phyloP scores from a whole-genome alignment of 768 basidiomycete genomes.

The Ramaria sp. region DNA sequence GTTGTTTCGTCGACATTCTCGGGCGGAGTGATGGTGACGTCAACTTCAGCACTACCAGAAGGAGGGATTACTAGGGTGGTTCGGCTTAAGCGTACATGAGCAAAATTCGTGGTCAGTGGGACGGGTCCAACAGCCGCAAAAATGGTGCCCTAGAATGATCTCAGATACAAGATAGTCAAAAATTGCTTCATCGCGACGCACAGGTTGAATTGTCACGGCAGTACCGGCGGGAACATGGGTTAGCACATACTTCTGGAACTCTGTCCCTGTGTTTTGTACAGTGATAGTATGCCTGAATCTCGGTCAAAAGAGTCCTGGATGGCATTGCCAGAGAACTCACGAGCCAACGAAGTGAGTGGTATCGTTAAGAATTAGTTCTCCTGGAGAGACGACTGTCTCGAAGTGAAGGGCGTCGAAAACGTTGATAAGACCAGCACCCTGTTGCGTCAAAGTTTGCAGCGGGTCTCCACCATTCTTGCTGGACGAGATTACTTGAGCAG shows the following conservation, averaged over 20 bases:
- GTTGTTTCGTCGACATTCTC: conserved; percentile 27
- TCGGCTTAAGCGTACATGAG: conserved; percentile 36
- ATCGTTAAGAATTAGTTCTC: conserved; percentile 54
- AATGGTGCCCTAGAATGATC: conserved; percentile 24
- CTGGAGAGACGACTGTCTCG: conserved; percentile 41
- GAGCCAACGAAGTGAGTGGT: conserved; percentile 39
- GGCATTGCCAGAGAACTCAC: not conserved
- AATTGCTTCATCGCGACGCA: conserved; percentile 13
- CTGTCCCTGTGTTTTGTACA: conserved; percentile 32
- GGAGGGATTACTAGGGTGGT: conserved; percentile 30
- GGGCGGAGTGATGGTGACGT: conserved; percentile 38
- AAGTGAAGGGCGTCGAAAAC: conserved; percentile 47
- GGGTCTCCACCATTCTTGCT: conserved; percentile 39
- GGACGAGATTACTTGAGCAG: conserved; percentile 32
- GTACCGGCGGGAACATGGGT: conserved; percentile 50
- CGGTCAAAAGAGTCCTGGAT: conserved; percentile 32
- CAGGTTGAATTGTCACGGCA: conserved; percentile 33
- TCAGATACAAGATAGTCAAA: not conserved
- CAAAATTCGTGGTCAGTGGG: conserved; percentile 33
- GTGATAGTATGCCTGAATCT: conserved; percentile 34
- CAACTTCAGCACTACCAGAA: conserved; percentile 32
- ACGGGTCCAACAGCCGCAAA: conserved; percentile 39
- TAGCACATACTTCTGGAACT: conserved; percentile 34
- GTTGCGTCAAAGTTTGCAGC: conserved; percentile 40
- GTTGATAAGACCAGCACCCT: conserved; percentile 47